These are phyloP conservation scores for Cordyceps cicadae DNA, from an alignment of 2,329 filamentous ascomycete genomes.

Conservation along the genomic window DNA sequence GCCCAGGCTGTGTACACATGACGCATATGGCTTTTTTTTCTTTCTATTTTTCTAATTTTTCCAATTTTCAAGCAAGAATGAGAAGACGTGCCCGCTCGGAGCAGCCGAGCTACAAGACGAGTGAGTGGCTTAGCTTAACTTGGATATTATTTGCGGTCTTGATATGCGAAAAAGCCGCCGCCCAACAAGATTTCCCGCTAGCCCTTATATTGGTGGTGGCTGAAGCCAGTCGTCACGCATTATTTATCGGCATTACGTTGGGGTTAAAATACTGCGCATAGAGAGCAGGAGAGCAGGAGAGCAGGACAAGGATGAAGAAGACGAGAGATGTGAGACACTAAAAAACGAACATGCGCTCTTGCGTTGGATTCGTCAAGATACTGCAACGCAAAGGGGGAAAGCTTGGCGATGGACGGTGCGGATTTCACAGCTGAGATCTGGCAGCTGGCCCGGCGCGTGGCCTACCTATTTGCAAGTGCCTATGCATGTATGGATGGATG, in stretches of 20 bases:
- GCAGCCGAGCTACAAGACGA: neutral
- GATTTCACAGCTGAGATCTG: neutral
- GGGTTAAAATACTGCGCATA: neutral
- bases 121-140: neutral
- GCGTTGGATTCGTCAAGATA: neutral
- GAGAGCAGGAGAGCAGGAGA: no score
- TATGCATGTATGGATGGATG: no score
- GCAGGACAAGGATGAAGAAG: neutral
- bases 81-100: neutral
- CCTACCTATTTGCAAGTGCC: no score
- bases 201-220: neutral
- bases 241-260: neutral
- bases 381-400: neutral
- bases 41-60: no score
- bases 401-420: neutral
- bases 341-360: neutral
- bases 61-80: neutral
- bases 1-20: neutral
- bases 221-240: neutral
- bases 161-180: neutral
- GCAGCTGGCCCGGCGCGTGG: no score
- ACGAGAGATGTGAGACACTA: neutral
- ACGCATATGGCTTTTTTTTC: neutral
- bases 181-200: neutral
- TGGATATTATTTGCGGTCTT: constrained; percentile 7